These are phyloP conservation scores for Suillus sp. DNA, from an alignment of 768 basidiomycete species.

Conservation along the genomic window DNA sequence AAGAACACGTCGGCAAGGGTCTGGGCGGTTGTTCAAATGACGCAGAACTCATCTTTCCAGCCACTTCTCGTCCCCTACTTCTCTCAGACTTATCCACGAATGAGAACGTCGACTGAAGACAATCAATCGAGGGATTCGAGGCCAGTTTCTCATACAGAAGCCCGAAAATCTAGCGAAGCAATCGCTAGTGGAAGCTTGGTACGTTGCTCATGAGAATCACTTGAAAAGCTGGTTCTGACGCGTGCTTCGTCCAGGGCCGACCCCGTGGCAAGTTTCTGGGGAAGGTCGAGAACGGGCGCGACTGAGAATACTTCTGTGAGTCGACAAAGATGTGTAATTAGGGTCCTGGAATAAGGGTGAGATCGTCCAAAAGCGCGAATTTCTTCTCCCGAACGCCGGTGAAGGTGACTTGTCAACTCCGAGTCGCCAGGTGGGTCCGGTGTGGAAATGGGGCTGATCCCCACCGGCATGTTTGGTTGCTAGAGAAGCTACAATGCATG, in stretches of 20 bases:
- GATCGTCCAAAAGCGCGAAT: neutral
- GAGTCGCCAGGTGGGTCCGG: neutral
- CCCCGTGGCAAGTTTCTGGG: neutral
- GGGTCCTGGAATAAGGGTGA: neutral
- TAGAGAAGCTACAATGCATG: neutral
- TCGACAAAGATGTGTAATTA: neutral
- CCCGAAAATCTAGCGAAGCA: neutral
- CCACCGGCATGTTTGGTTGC: too few species aligned
- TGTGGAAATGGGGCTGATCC: neutral
- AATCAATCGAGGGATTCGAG: neutral
- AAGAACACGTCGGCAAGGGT: neutral
- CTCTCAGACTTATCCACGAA: neutral
- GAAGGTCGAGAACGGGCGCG: neutral
- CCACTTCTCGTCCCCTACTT: neutral
- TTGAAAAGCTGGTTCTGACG: neutral
- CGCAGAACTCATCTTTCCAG: neutral
- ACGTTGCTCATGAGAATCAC: slow-evolving; percentile 1
- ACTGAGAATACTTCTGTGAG: neutral
- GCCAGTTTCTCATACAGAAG: neutral
- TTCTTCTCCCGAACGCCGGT: neutral
- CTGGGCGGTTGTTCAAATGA: neutral
- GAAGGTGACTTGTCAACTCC: neutral
- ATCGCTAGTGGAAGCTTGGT: neutral
- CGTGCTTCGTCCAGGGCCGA: neutral
- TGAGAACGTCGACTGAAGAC: neutral